Conservation (phyloP, 192 early-diverging fungal genomes). For the Kickxella alabastrina region DNA sequence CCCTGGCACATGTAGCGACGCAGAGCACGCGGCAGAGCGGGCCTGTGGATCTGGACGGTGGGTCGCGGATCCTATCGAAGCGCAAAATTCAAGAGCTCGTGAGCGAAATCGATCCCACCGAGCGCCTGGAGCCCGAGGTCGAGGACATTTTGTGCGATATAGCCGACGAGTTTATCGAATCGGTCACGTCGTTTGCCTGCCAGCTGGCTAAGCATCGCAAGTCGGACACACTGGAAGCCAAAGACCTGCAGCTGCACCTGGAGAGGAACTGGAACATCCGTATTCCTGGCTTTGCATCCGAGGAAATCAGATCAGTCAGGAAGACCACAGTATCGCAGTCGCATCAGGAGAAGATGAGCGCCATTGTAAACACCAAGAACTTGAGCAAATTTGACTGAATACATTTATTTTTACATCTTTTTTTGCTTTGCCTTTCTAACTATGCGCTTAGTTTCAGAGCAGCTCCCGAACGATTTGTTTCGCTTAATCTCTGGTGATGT, state of each 20-base stretch:
- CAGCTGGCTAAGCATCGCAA: constrained; percentile 80
- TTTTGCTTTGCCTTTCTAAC: background rate
- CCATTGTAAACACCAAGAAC: constrained; percentile 53
- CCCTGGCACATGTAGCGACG: constrained; percentile 44
- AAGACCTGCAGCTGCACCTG: constrained; percentile 82
- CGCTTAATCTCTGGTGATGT: no score
- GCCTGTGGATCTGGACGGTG: constrained; percentile 32
- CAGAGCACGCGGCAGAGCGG: constrained; percentile 43
- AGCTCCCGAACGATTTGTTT: background rate
- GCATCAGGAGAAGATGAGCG: constrained; percentile 63
- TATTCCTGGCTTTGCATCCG: constrained; percentile 82
- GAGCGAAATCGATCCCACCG: constrained; percentile 75
- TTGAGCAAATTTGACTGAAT: constrained; percentile 35
- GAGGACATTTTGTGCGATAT: constrained; percentile 82
- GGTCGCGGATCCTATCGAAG: constrained; percentile 61
- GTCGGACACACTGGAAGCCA: constrained; percentile 73
- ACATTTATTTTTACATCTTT: background rate
- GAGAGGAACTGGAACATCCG: constrained; percentile 89
- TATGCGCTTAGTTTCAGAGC: background rate
- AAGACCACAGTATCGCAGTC: constrained; percentile 60
- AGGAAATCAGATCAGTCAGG: constrained; percentile 71
- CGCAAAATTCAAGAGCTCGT: constrained; percentile 83
- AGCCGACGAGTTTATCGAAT: constrained; percentile 85
- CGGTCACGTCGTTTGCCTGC: constrained; percentile 77
- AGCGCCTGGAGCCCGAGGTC: constrained; percentile 76